A percentile compares a stretch with the other conserved stretches of the same genome.
Conservation (phyloP, 169 alveolate genomes). For the Plasmodium blacklocki region DNA sequence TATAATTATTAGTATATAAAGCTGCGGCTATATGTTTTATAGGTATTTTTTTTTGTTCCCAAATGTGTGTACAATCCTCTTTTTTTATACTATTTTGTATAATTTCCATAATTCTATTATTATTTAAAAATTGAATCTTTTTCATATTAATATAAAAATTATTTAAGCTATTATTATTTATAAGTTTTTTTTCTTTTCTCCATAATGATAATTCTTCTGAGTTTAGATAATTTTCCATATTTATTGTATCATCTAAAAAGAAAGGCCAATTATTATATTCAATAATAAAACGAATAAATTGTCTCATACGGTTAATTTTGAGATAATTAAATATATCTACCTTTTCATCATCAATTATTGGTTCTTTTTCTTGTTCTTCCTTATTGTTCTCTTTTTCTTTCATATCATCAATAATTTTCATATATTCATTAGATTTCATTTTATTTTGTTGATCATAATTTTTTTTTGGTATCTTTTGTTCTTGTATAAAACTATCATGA, state of each 20-base stretch:
- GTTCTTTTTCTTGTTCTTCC: slow-evolving; percentile 2
- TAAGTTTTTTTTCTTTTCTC: background rate
- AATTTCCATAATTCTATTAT: slow-evolving; percentile 46
- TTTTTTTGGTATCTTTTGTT: background rate
- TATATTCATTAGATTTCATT: background rate
- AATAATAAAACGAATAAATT: slow-evolving; percentile 54
- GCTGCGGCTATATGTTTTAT: slow-evolving; percentile 66
- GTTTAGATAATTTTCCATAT: slow-evolving; percentile 35
- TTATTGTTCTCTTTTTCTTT: background rate
- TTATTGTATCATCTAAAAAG: slow-evolving; percentile 49
- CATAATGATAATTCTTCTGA: slow-evolving; percentile 11
- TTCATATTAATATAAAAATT: slow-evolving; percentile 29
- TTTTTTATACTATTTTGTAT: slow-evolving; percentile 40
- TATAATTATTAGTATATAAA: slow-evolving; percentile 56
- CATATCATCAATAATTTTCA: too few relatives aligned
- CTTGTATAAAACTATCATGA: background rate
- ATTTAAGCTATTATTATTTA: slow-evolving; percentile 27
- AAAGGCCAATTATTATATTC: slow-evolving; percentile 76
- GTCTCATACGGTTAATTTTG: slow-evolving; percentile 40
- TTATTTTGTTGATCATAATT: background rate
- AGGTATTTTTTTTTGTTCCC: slow-evolving; percentile 62
- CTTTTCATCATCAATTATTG: slow-evolving; percentile 50
- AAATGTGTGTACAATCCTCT: slow-evolving; percentile 27
- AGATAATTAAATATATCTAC: slow-evolving; percentile 64
- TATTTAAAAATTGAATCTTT: background rate